Base-by-base conservation (phyloP, 1,139 yeast genomes). In the Suhomyces ambrosiae region DNA sequence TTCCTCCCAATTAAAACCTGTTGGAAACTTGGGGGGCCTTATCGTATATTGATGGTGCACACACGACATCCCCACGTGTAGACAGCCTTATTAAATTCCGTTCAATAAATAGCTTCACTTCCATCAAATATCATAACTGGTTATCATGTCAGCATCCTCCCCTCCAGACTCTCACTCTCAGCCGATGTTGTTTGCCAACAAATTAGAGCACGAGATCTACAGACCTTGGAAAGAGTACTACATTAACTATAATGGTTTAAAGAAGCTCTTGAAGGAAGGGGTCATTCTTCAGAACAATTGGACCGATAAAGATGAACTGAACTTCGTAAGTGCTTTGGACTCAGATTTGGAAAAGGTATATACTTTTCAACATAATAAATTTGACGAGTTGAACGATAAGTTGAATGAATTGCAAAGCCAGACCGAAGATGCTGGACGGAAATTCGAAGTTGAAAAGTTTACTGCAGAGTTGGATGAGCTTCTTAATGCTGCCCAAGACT, bases 261-360 rank as follows among this genome's bases (percentile, higher is more conserved):
- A 90, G 68, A 82, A 81, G 55, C 73, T 88, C 35, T 73, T 92
- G 53, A 88, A 88, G 60, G 97, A 92, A 56, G 82, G 82, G 30
- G 80, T 82, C 4, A 70, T 83, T 28, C 65, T 72, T 32, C 68
- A 68, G 41, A 58, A 69, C 48, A 67, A 62, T 36, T 56, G 56
- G 58, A 51, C 58, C 5, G 57, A 50, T 17, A 52, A 46, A 25
- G 97, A 92, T 57, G 98, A 92, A 64, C 80, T 82, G 38, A 69
- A 73, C 23, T 92, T 92, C 60, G 97, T 89, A 18, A 65, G 79
- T 36, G 80, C 79, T n/a, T 72, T 92, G 48, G 97, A 92, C 60
- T 67, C 74, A 22, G 95, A 90, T 58, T 73, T 92, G 48, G 96
- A 90, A 57, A 89, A 88, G 63, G 97, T 92, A n/a, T 92, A 88